These are phyloP conservation scores for Curvularia sp. DNA, from an alignment of 2,329 filamentous ascomycete genomes.

Conservation along the genomic window DNA sequence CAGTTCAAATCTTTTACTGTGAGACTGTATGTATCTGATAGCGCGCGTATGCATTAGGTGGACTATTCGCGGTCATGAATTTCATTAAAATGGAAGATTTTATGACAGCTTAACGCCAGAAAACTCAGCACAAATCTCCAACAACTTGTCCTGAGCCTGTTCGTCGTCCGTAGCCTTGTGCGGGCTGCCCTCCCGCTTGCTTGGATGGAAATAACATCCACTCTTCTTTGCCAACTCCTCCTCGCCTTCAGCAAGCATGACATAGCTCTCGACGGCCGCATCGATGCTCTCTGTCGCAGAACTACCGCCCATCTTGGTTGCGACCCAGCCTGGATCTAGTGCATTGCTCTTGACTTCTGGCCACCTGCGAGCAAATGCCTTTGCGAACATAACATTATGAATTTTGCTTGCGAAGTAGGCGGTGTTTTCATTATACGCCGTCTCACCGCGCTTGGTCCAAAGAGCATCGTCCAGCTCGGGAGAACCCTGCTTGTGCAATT, in stretches of 20 bases:
- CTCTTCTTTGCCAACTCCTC: constrained; percentile 36
- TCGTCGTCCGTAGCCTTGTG: constrained; percentile 47
- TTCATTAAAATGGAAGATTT: background rate
- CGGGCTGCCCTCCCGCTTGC: constrained; percentile 37
- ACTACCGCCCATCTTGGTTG: constrained; percentile 62
- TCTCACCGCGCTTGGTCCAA: constrained; percentile 48
- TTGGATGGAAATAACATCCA: constrained; percentile 51
- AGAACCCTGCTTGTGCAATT: constrained; percentile 60
- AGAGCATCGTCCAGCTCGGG: constrained; percentile 51
- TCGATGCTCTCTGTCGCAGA: constrained; percentile 58
- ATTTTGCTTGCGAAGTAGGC: constrained; percentile 65
- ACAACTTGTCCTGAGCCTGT: constrained; percentile 54
- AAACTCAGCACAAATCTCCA: constrained; percentile 50
- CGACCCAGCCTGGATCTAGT: constrained; percentile 62
- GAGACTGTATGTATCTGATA: background rate
- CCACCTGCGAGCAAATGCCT: constrained; percentile 60
- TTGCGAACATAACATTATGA: constrained; percentile 63
- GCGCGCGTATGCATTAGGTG: background rate
- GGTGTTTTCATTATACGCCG: constrained; percentile 42
- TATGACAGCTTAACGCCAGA: constrained; percentile 38
- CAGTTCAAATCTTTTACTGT: background rate
- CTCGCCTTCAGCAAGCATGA: constrained; percentile 56
- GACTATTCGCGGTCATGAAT: background rate
- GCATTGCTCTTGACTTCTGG: constrained; percentile 56
- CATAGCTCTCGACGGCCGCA: constrained; percentile 57